Evolutionary conservation across 2,329 filamentous ascomycete species (phyloP).

Genomic region (Knufia fluminis): DNA sequence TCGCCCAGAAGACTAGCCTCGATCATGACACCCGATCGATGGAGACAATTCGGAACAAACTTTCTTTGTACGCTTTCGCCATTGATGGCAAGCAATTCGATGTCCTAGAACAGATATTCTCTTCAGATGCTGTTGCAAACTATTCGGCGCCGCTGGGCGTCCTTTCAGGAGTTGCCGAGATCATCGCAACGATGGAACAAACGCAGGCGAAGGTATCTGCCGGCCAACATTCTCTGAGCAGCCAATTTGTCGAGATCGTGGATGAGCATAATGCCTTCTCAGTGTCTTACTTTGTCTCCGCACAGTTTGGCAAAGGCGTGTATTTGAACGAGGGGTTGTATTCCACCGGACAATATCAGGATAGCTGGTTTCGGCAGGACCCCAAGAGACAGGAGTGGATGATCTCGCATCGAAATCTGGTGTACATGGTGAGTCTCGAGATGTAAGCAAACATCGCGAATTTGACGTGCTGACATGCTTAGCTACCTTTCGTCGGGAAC

Average conservation of each 20-base stretch:
- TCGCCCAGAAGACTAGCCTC: background rate
- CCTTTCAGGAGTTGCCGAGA: background rate
- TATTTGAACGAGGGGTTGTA: background rate
- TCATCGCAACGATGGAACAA: background rate
- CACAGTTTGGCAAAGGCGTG: background rate
- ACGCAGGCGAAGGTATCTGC: background rate
- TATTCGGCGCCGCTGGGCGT: background rate
- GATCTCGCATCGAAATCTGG: background rate
- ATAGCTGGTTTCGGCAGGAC: background rate
- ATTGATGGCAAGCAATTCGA: background rate
- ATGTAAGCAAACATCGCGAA: background rate
- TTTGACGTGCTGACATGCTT: background rate
- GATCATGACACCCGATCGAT: background rate
- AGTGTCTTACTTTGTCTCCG: background rate
- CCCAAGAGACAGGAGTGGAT: background rate
- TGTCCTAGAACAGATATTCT: background rate
- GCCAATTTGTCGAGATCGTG: background rate
- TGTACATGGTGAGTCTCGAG: background rate
- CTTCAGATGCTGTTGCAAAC: background rate
- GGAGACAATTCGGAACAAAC: background rate
- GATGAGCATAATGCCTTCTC: background rate
- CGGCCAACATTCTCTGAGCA: background rate
- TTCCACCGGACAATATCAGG: background rate
- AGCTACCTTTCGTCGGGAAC: background rate
- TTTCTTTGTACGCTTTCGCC: background rate